Conservation (phyloP, 2,329 filamentous ascomycete species). For the Ceratocystis papillata region DNA sequence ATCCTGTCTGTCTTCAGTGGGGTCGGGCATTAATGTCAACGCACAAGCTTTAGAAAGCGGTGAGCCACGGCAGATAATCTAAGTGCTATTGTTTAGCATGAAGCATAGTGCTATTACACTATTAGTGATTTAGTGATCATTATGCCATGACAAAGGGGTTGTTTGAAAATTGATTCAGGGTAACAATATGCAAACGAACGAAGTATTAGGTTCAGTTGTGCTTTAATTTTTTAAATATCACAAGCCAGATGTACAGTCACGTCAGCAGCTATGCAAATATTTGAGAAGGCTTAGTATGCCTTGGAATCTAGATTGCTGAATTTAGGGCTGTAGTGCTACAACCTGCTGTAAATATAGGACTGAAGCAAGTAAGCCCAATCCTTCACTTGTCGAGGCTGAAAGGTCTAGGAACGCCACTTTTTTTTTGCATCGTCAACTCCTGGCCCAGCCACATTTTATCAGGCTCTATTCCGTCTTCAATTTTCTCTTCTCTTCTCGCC, state of each 20-base stretch:
- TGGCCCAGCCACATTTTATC: conserved; percentile 2
- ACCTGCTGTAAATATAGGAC: neutral
- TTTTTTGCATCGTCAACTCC: conserved; percentile 4
- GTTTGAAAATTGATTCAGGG: neutral
- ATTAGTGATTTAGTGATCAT: neutral
- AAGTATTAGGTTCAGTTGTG: neutral
- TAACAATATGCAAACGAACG: neutral
- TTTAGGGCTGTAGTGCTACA: neutral
- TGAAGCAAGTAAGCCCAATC: too few relatives aligned
- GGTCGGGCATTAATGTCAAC: conserved; percentile 5
- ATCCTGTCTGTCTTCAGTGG: neutral
- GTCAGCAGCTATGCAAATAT: neutral
- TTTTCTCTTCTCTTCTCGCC: neutral
- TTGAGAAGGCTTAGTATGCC: neutral
- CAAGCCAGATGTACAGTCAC: neutral
- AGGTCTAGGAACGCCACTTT: neutral
- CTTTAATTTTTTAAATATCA: neutral
- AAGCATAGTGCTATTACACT: neutral
- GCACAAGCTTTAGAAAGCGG: neutral
- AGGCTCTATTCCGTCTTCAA: neutral
- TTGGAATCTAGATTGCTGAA: neutral
- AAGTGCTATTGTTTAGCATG: neutral
- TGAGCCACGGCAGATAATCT: neutral
- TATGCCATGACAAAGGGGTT: neutral
- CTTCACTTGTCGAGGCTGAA: too few relatives aligned